These are phyloP conservation scores for Colletotrichum phormii DNA, from an alignment of 2,329 filamentous ascomycete genomes.

Conservation along the genomic window DNA sequence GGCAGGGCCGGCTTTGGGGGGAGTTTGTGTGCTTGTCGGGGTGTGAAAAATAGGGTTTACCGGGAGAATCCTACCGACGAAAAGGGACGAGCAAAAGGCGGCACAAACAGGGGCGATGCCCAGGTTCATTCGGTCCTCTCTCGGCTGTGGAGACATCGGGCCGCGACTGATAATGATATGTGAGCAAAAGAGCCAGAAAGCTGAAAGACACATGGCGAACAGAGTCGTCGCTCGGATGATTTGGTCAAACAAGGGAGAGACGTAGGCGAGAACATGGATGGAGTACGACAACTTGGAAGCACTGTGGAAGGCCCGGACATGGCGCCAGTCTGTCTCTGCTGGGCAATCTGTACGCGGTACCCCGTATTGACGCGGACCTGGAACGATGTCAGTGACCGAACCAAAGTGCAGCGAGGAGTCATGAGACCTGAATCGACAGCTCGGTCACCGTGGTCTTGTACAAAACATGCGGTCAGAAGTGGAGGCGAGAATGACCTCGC, in stretches of 20 bases:
- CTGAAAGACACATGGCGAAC: neutral
- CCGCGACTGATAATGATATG: conserved; percentile 9
- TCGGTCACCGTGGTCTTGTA: neutral
- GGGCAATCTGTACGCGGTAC: no score
- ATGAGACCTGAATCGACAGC: neutral
- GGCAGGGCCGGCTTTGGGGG: neutral
- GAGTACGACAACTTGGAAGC: neutral
- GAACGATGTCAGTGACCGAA: neutral
- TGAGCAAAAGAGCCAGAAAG: neutral
- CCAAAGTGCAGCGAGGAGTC: neutral
- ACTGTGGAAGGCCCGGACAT: neutral
- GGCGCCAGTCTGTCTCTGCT: no score
- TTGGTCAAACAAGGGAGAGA: neutral
- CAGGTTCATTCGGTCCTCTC: conserved; percentile 12
- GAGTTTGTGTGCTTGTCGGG: conserved; percentile 15
- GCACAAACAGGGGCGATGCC: conserved; percentile 6
- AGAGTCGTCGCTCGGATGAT: neutral
- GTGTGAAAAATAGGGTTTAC: conserved; percentile 31
- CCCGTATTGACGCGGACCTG: neutral
- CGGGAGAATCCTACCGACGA: conserved; percentile 16
- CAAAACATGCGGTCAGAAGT: neutral
- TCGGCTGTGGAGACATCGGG: conserved; percentile 29
- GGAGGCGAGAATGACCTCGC: conserved; percentile 3
- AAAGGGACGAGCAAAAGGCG: conserved; percentile 5
- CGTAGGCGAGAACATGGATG: neutral